Conservation (phyloP, 768 basidiomycete species). For the Hypsizygus marmoreus region DNA sequence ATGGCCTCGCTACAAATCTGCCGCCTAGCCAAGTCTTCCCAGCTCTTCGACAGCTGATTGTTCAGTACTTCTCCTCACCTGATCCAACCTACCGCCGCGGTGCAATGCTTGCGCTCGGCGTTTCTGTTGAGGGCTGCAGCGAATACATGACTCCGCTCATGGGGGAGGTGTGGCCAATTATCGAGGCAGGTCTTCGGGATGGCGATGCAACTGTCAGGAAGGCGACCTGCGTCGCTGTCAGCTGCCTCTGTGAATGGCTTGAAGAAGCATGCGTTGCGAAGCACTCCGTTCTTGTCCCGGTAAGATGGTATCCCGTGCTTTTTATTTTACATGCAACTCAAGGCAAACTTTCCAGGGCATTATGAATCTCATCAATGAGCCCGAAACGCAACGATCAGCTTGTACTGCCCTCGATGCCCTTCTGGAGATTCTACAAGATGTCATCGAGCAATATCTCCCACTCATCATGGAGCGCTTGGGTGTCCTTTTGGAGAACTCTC, state of each 20-base stretch:
- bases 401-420: constrained; percentile 96
- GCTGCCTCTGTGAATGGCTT: constrained; percentile 96
- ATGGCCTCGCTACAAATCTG: constrained; percentile 86
- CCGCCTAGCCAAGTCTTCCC: constrained; percentile 98
- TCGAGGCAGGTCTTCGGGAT: constrained; percentile 88
- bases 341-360: constrained; percentile 58
- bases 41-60: constrained; percentile 78
- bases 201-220: constrained; percentile 84
- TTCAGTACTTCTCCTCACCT: constrained; percentile 80
- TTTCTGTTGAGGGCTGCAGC: constrained; percentile 95
- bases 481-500: constrained; percentile 82
- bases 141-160: constrained; percentile 97
- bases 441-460: constrained; percentile 87
- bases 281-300: constrained; percentile 85
- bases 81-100: constrained; percentile 84
- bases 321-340: background rate
- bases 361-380: constrained; percentile 87
- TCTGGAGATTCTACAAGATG: constrained; percentile 90
- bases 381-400: constrained; percentile 86
- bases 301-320: constrained; percentile 34
- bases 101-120: constrained; percentile 93
- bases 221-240: constrained; percentile 94
- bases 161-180: constrained; percentile 88
- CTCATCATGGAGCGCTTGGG: constrained; percentile 94
- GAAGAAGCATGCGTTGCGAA: constrained; percentile 88